phyloP scores from a whole-genome alignment of 148 eudicot species.

The Selenicereus undatus region DNA sequence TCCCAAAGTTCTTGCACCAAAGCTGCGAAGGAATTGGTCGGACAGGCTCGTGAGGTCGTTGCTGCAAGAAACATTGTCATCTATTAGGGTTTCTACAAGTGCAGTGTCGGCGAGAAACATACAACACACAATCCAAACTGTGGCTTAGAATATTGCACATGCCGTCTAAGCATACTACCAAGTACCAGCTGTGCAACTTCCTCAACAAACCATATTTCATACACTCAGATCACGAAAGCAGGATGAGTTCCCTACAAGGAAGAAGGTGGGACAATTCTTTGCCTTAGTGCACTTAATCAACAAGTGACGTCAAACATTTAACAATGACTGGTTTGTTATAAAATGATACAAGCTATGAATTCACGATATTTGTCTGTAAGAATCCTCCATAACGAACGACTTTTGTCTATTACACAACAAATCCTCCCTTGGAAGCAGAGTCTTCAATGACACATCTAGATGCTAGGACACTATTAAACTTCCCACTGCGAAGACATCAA shows the following conservation, averaged over 20 bases:
- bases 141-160: neutral
- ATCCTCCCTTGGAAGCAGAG: neutral
- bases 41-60: constrained; percentile 89
- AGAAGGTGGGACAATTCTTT: neutral
- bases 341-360: neutral
- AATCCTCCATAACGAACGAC: neutral
- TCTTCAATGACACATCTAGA: neutral
- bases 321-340: neutral
- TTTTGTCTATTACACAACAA: neutral
- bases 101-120: neutral
- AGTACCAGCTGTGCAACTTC: neutral
- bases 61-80: constrained; percentile 49
- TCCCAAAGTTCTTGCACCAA: constrained; percentile 99
- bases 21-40: constrained; percentile 92
- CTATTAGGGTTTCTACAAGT: constrained; percentile 18
- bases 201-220: neutral
- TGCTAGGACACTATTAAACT: neutral
- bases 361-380: neutral
- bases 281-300: neutral
- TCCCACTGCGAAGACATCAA: neutral
- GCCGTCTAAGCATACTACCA: neutral
- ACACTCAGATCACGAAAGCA: neutral
- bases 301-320: neutral
- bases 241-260: neutral
- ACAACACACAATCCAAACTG: neutral